Percentiles rank a stretch among this genome's conserved stretches.
Conservation (phyloP, 2,329 filamentous ascomycete species). For the Neofusicoccum parvum region DNA sequence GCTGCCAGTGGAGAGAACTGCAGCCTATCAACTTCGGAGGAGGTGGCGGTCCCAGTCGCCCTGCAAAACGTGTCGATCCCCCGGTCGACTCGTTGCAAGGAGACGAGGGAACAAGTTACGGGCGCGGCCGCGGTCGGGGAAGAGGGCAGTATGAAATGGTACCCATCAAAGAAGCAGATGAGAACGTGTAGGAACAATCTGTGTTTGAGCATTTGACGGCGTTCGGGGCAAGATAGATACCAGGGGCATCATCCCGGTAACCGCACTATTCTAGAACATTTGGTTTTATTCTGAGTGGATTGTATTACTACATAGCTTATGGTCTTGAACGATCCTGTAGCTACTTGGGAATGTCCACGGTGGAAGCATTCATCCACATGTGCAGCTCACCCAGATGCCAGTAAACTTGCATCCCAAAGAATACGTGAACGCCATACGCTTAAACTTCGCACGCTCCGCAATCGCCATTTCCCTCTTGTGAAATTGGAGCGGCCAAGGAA, state of each 20-base stretch:
- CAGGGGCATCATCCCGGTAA: background rate
- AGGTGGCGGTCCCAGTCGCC: slow-evolving; percentile 33
- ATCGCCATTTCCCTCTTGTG: too few relatives aligned
- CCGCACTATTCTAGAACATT: background rate
- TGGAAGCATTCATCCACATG: too few relatives aligned
- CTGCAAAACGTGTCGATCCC: slow-evolving; percentile 26
- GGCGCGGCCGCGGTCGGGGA: slow-evolving; percentile 44
- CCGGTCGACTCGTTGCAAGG: slow-evolving; percentile 24
- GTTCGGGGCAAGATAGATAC: slow-evolving; percentile 27
- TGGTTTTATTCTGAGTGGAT: background rate
- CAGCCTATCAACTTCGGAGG: slow-evolving; percentile 86
- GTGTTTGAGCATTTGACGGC: slow-evolving; percentile 33
- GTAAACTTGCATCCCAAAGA: too few relatives aligned
- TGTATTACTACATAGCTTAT: background rate
- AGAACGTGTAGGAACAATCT: slow-evolving; percentile 33
- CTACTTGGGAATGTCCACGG: too few relatives aligned
- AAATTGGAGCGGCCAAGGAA: too few relatives aligned
- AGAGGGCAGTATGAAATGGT: slow-evolving; percentile 54
- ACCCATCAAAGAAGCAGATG: slow-evolving; percentile 42
- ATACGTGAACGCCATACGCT: too few relatives aligned
- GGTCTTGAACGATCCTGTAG: too few relatives aligned
- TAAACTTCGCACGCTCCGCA: too few relatives aligned
- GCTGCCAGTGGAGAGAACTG: slow-evolving; percentile 86
- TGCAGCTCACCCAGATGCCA: too few relatives aligned
- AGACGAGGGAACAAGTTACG: slow-evolving; percentile 43